A percentile compares a stretch with the other conserved stretches of the same genome.
Evolutionary conservation across 345 rosid genomes (phyloP).

Genomic region (Leavenworthia alabamica): DNA sequence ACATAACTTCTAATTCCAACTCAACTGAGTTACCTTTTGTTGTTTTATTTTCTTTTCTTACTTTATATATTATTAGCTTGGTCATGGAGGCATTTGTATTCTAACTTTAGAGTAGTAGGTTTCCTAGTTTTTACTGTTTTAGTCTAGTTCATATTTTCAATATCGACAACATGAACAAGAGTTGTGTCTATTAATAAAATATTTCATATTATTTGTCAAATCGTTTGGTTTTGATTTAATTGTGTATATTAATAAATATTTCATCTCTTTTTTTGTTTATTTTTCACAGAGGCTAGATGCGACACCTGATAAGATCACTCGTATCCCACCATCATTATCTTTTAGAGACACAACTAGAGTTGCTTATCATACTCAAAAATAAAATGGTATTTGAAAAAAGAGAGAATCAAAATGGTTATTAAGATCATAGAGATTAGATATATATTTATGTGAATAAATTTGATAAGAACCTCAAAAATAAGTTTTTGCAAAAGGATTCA

Average conservation of each 20-base stretch:
- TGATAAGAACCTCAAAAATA: too few relatives aligned
- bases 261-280: not conserved
- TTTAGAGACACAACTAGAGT: not conserved
- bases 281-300: not conserved
- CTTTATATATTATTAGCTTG: not conserved
- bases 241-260: not conserved
- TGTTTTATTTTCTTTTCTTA: not conserved
- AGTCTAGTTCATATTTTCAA: not conserved
- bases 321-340: conserved; percentile 4
- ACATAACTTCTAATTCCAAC: not conserved
- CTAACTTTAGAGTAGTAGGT: not conserved
- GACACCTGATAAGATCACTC: conserved; percentile 19
- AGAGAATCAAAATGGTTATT: too few relatives aligned
- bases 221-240: not conserved
- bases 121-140: conserved; percentile 1
- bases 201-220: too few relatives aligned
- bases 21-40: not conserved
- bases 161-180: not conserved
- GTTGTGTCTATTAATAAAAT: too few relatives aligned
- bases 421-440: too few relatives aligned
- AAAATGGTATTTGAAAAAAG: too few relatives aligned
- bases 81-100: not conserved
- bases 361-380: too few relatives aligned
- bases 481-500: too few relatives aligned
- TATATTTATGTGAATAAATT: too few relatives aligned